Evolutionary conservation across 257 asterid species (phyloP).

Genomic region (Solanum dulcamara): DNA sequence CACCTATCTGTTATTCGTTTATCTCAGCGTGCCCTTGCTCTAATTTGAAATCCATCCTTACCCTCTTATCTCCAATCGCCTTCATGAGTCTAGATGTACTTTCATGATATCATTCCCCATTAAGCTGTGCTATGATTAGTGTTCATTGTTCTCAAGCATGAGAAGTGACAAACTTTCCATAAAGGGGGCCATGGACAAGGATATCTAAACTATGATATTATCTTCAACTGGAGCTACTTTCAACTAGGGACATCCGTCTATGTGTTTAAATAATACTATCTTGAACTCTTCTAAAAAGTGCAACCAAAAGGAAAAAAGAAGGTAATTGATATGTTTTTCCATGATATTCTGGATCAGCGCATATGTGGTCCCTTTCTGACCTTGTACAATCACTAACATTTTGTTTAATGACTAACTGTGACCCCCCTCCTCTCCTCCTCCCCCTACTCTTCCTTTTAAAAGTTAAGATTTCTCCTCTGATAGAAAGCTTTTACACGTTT

Average conservation of each 20-base stretch:
- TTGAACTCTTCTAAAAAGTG: background rate
- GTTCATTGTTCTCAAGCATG: background rate
- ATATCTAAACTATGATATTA: background rate
- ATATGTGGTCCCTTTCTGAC: background rate
- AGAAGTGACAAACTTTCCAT: background rate
- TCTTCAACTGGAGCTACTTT: background rate
- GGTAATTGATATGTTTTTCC: background rate
- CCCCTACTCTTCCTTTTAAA: background rate
- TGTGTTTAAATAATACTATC: background rate
- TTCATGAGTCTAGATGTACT: background rate
- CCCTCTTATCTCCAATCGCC: background rate
- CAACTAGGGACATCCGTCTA: background rate
- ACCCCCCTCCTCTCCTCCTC: background rate
- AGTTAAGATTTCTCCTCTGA: background rate
- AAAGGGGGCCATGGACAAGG: background rate
- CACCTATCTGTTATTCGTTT: background rate
- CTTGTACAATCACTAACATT: background rate
- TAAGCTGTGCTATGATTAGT: background rate
- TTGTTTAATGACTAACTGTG: background rate
- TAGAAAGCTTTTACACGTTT: background rate
- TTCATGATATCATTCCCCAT: background rate
- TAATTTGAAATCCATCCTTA: background rate
- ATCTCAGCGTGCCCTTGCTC: background rate
- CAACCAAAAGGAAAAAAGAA: background rate
- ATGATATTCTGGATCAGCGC: background rate